A percentile compares a stretch with the other conserved stretches of the same genome.
Conservation (phyloP, 129 eudicot species). For the Chrysanthemum makinoi region DNA sequence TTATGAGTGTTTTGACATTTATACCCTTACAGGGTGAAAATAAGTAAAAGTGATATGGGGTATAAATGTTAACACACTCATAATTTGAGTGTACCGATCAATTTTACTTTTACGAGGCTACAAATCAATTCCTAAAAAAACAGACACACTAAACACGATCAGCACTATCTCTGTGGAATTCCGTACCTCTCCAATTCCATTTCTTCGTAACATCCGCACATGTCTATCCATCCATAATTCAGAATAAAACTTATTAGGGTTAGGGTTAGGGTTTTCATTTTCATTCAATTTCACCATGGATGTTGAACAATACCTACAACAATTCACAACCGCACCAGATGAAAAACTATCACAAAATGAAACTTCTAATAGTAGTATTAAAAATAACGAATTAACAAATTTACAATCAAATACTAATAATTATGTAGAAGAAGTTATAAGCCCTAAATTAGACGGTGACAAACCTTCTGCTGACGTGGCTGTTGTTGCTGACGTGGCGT, state of each 20-base stretch:
- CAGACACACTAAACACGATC: no score
- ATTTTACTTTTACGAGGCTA: no score
- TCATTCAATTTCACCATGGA: conserved; percentile 26
- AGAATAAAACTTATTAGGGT: neutral
- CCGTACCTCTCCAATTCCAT: conserved; percentile 13
- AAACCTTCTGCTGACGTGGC: conserved; percentile 3
- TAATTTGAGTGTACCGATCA: no score
- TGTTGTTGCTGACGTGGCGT: conserved; percentile 8
- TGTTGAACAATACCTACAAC: conserved; percentile 20
- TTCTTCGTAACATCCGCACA: conserved; percentile 42
- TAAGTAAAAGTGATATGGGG: no score
- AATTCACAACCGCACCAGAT: conserved; percentile 17
- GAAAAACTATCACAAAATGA: conserved; percentile 15
- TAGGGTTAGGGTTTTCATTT: conserved; percentile 33
- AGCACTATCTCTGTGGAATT: neutral
- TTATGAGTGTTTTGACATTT: no score
- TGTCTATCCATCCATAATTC: conserved; percentile 7
- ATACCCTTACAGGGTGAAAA: no score
- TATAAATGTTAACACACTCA: no score
- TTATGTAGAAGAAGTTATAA: conserved; percentile 9
- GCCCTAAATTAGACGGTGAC: conserved; percentile 27
- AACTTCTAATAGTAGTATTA: neutral
- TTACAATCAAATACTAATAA: conserved; percentile 14
- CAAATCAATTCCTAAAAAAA: no score
- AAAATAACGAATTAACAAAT: conserved; percentile 15